phyloP scores from a whole-genome alignment of 2,329 filamentous ascomycete genomes.

The Nemania abortiva region DNA sequence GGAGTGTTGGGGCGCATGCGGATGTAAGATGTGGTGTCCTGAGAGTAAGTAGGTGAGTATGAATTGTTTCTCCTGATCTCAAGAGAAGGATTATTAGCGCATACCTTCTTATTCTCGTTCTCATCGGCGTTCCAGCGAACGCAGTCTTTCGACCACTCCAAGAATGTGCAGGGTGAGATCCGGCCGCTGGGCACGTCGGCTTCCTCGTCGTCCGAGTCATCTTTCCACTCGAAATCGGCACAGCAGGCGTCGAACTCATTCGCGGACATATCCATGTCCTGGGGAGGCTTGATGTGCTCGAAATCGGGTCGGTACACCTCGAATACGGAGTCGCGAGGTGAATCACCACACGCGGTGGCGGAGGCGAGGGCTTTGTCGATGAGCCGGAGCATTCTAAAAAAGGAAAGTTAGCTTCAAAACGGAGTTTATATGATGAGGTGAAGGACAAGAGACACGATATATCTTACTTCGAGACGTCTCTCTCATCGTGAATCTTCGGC shows the following conservation, averaged over 20 bases:
- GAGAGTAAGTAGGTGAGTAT: background rate
- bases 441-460: background rate
- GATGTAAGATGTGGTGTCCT: constrained; percentile 21
- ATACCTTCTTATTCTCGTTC: constrained; percentile 52
- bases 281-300: constrained; percentile 42
- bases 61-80: too few relatives aligned
- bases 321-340: constrained; percentile 43
- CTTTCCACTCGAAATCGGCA: constrained; percentile 36
- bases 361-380: constrained; percentile 41
- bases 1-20: constrained; percentile 44
- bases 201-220: constrained; percentile 51
- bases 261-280: constrained; percentile 39
- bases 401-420: constrained; percentile 5
- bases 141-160: constrained; percentile 54
- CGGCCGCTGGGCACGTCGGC: constrained; percentile 53
- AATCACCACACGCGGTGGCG: constrained; percentile 36
- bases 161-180: constrained; percentile 59
- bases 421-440: background rate
- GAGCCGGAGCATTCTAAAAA: constrained; percentile 41
- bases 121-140: constrained; percentile 48
- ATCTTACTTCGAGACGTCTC: constrained; percentile 41
- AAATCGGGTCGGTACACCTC: constrained; percentile 42
- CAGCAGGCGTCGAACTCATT: constrained; percentile 29
- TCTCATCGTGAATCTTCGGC: constrained; percentile 27
- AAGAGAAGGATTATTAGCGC: background rate